These are phyloP conservation scores for Gliomastix tumulicola DNA, from an alignment of 2,329 filamentous ascomycete genomes.

Conservation along the genomic window DNA sequence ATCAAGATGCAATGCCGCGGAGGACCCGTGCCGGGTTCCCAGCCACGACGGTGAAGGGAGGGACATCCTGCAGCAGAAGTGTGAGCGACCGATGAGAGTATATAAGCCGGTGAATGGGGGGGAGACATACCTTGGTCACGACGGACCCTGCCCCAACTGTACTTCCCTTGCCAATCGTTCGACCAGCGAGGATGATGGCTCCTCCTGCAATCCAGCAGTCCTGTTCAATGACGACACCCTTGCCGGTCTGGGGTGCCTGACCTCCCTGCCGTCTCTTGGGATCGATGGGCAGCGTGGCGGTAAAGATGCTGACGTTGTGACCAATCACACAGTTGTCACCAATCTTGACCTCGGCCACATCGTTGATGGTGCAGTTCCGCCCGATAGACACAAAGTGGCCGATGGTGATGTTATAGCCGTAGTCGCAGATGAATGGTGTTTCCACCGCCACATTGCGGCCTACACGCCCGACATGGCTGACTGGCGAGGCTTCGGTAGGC, in stretches of 20 bases:
- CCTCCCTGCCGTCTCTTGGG: slow-evolving; percentile 67
- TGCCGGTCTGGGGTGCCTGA: slow-evolving; percentile 63
- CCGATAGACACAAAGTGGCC: slow-evolving; percentile 80
- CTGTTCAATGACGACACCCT: slow-evolving; percentile 70
- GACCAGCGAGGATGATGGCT: slow-evolving; percentile 69
- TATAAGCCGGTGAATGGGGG: background rate
- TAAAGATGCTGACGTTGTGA: slow-evolving; percentile 81
- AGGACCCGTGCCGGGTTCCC: slow-evolving; percentile 62
- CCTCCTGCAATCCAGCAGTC: slow-evolving; percentile 80
- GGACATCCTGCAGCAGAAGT: slow-evolving; percentile 43
- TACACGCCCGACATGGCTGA: slow-evolving; percentile 53
- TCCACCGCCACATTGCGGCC: slow-evolving; percentile 76
- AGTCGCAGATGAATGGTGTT: slow-evolving; percentile 85
- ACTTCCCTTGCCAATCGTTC: slow-evolving; percentile 71
- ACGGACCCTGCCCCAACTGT: slow-evolving; percentile 79
- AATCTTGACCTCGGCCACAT: slow-evolving; percentile 77
- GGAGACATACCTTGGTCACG: slow-evolving; percentile 61
- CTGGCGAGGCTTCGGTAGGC: slow-evolving; percentile 42
- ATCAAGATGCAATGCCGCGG: slow-evolving; percentile 23
- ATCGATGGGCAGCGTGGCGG: slow-evolving; percentile 65
- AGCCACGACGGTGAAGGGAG: slow-evolving; percentile 60
- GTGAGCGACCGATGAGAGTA: slow-evolving; percentile 1
- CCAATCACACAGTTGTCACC: slow-evolving; percentile 73
- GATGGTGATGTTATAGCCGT: slow-evolving; percentile 90
- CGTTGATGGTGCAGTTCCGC: slow-evolving; percentile 76